Percentiles rank a stretch among this genome's conserved stretches.
Evolutionary conservation across 176 grass and related monocot genomes (phyloP).

Genomic region (Oryza meyeriana): DNA sequence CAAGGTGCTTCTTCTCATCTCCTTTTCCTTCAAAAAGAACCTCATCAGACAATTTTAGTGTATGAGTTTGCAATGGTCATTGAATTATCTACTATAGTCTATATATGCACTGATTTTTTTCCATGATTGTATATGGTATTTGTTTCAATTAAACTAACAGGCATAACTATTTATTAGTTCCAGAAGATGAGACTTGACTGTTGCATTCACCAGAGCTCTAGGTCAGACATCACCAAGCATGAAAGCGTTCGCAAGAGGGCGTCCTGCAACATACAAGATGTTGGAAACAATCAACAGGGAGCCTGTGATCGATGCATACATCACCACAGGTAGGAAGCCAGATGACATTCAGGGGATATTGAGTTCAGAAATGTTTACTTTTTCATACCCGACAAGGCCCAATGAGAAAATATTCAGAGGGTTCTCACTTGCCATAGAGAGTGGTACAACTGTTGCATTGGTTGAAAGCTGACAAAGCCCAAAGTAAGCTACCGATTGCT

Average conservation of each 20-base stretch:
- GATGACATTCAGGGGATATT: constrained; percentile 76
- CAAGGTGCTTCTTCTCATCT: background rate
- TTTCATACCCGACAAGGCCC: too few species aligned
- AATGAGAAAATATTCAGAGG: constrained; percentile 67
- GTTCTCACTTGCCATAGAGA: constrained; percentile 62
- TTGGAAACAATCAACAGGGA: constrained; percentile 74
- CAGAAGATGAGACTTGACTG: too few species aligned
- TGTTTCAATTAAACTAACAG: too few species aligned
- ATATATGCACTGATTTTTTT: background rate
- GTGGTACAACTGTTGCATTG: too few species aligned
- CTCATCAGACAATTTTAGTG: background rate
- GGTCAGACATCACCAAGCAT: too few species aligned
- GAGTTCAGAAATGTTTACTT: too few species aligned
- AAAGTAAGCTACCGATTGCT: too few species aligned
- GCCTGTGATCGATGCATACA: constrained; percentile 73
- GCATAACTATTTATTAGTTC: too few species aligned
- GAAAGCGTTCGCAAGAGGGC: too few species aligned
- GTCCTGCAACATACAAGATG: constrained; percentile 71
- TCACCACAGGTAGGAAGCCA: constrained; percentile 45
- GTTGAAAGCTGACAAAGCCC: too few species aligned
- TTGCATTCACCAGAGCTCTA: too few species aligned
- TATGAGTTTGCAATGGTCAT: background rate
- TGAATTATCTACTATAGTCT: background rate
- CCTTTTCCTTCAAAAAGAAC: background rate
- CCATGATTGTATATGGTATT: background rate